Conservation (phyloP, 257 asterid genomes). For the Penstemon eatonii region DNA sequence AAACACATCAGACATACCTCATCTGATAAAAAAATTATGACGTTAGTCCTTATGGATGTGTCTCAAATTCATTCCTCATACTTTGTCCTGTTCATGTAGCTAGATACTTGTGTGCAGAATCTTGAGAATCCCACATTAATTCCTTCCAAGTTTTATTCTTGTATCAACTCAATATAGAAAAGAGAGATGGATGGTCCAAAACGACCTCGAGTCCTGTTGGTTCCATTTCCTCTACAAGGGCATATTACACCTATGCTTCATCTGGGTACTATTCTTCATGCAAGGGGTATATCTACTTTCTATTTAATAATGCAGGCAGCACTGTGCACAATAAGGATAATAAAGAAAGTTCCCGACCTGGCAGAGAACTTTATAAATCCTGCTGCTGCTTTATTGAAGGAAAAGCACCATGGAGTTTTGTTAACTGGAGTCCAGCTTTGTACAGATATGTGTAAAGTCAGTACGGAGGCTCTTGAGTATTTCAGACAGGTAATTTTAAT, state of each 20-base stretch:
- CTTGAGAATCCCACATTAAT: too few species aligned
- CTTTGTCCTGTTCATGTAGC: too few species aligned
- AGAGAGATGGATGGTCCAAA: background rate
- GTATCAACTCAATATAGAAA: background rate
- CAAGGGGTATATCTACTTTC: slow-evolving; percentile 25
- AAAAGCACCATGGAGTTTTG: slow-evolving; percentile 96
- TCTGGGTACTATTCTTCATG: slow-evolving; percentile 32
- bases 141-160: too few species aligned
- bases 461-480: slow-evolving; percentile 87
- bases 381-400: slow-evolving; percentile 81
- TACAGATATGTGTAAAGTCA: slow-evolving; percentile 77
- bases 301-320: slow-evolving; percentile 68
- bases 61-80: too few species aligned
- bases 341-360: slow-evolving; percentile 96
- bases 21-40: too few species aligned
- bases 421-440: slow-evolving; percentile 92
- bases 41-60: too few species aligned
- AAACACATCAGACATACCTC: too few species aligned
- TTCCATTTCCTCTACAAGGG: slow-evolving; percentile 33
- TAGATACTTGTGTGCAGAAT: too few species aligned
- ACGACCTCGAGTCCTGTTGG: slow-evolving; percentile 3
- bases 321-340: slow-evolving; percentile 87
- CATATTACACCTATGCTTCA: slow-evolving; percentile 41
- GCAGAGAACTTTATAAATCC: slow-evolving; percentile 85
- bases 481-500: slow-evolving; percentile 67